Conservation (phyloP, 345 rosid species). For the Gossypium raimondii region DNA sequence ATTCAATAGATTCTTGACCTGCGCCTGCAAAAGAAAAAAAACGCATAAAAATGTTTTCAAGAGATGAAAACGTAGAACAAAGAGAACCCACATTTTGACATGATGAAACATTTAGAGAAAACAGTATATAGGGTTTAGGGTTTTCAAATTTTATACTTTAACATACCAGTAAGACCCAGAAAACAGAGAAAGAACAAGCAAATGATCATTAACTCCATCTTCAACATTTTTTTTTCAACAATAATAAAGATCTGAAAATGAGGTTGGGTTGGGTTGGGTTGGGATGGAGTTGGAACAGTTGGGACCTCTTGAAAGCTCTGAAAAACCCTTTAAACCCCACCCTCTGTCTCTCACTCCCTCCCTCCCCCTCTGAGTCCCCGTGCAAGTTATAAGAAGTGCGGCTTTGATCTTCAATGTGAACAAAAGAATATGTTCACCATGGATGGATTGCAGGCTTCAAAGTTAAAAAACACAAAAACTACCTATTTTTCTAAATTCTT, state of each 20-base stretch:
- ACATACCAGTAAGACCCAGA: constrained; percentile 50
- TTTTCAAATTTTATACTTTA: not conserved
- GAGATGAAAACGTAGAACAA: constrained; percentile 6
- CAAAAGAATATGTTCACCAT: not conserved
- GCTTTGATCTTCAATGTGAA: not conserved
- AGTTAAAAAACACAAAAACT: not conserved
- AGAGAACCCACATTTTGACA: constrained; percentile 1
- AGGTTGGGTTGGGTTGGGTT: not conserved
- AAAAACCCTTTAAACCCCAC: not conserved
- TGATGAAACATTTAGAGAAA: not conserved
- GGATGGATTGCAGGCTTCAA: not conserved
- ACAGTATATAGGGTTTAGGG: not conserved
- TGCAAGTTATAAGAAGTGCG: constrained; percentile 13
- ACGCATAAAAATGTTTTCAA: not conserved
- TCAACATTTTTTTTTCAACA: constrained; percentile 17
- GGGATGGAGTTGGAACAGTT: not conserved
- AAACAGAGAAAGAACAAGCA: constrained; percentile 37
- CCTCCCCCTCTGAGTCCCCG: constrained; percentile 17
- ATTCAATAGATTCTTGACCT: constrained; percentile 48
- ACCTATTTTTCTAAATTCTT: not conserved
- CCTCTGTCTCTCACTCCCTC: constrained; percentile 1
- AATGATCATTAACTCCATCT: constrained; percentile 21
- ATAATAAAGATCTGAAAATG: not conserved
- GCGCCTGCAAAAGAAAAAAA: constrained; percentile 34
- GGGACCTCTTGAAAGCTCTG: not conserved